Evolutionary conservation across 768 basidiomycete genomes (phyloP), one percentile per base, ranked within the genome.

Genomic region (Boletus sp.): DNA sequence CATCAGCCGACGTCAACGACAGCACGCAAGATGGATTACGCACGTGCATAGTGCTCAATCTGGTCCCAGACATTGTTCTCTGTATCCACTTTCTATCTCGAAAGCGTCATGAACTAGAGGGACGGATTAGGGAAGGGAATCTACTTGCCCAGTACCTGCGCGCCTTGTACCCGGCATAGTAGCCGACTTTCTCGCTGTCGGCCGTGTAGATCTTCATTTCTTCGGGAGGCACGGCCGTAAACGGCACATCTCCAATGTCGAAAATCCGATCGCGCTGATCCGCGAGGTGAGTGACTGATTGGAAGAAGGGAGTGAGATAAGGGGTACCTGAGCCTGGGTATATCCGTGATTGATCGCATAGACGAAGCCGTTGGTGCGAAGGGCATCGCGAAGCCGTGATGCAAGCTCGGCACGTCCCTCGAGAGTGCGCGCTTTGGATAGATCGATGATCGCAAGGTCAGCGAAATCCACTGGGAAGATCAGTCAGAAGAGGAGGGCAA

Each of bases 11-110:
- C 10, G 7, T 11, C 1, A 14, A 14, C 7, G 25, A 21, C 1
- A 33, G 2, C n/a, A 47, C n/a, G 21, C 17, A 21, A 34, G 47
- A 23, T 25, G 10, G 30, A 27, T 8, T 1, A 65, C 79, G 32
- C 53, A 85, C 83, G 70, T 58, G 77, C 80, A 59, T 85, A 86
- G 35, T 81, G 75, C 57, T 85, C 84, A 19, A 85, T 68, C 58
- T 85, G 82, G 62, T 87, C 85, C n/a, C 64, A 75, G 30, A 87
- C 78, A 5, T 82, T 81, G n/a, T 55, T 57, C 0, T 57, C 51
- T 5, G 75, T 72, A 42, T 79, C 80, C 23, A 86, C 78, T 49
- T 81, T 79, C 84, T 86, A 47, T 2, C n/a, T 33, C 35, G 30
- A 4, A 40, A 44, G 39, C 8, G 23, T 34, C 17, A 19, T 21